Percentiles rank a stretch among this genome's conserved stretches.
Evolutionary conservation across 345 rosid genomes (phyloP).

Genomic region (Aethionema arabicum): DNA sequence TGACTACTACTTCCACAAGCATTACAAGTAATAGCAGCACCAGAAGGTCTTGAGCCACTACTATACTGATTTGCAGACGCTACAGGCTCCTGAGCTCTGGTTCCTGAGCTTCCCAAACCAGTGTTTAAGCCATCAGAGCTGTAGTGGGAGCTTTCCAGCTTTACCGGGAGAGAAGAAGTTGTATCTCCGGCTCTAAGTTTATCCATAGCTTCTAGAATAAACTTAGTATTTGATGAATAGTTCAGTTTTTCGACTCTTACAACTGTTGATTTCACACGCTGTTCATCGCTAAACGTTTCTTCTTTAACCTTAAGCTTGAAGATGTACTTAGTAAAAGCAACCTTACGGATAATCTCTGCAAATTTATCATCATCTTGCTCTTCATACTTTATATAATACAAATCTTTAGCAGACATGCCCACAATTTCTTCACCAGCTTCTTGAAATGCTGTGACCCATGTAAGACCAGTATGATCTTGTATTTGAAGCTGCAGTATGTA

Average conservation of each 20-base stretch:
- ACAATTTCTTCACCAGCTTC: slow-evolving; percentile 79
- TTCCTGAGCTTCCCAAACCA: slow-evolving; percentile 14
- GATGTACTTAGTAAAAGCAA: slow-evolving; percentile 58
- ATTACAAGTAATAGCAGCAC: slow-evolving; percentile 37
- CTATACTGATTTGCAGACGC: slow-evolving; percentile 33
- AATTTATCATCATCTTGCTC: slow-evolving; percentile 59
- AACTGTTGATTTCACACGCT: slow-evolving; percentile 76
- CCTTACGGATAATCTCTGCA: slow-evolving; percentile 55
- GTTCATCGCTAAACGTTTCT: slow-evolving; percentile 77
- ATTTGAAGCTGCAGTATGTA: slow-evolving; percentile 85
- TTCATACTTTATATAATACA: slow-evolving; percentile 60
- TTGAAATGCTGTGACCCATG: slow-evolving; percentile 92
- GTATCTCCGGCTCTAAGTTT: slow-evolving; percentile 44
- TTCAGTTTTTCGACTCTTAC: slow-evolving; percentile 71
- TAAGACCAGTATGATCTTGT: slow-evolving; percentile 81
- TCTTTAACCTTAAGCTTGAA: slow-evolving; percentile 93
- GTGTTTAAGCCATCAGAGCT: slow-evolving; percentile 2
- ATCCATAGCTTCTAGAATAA: slow-evolving; percentile 51
- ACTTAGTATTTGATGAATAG: slow-evolving; percentile 60
- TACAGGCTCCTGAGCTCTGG: slow-evolving; percentile 23
- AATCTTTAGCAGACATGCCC: slow-evolving; percentile 77
- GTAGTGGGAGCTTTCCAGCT: slow-evolving; percentile 34
- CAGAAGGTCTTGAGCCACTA: slow-evolving; percentile 10
- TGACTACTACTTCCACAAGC: slow-evolving; percentile 68
- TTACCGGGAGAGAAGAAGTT: slow-evolving; percentile 31